Evolutionary conservation across 495 filamentous ascomycete species (phyloP).

Genomic region (Schizothecium vesticola): DNA sequence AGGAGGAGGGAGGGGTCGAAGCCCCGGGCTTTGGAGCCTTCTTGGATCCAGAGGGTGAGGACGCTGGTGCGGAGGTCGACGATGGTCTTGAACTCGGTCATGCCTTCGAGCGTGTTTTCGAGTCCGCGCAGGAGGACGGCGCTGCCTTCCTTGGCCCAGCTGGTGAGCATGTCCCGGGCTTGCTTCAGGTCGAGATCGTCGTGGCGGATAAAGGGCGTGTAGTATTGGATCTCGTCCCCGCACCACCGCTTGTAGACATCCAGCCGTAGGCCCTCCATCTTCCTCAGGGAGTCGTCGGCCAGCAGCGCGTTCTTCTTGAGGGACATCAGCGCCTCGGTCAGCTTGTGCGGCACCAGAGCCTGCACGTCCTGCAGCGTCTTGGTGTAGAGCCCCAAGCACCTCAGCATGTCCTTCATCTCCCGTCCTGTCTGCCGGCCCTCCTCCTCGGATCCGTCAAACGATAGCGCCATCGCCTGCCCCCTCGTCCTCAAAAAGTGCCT

Average conservation of each 20-base stretch:
- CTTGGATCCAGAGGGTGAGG: slow-evolving; percentile 66
- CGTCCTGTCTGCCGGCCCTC: slow-evolving; percentile 16
- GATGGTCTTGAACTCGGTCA: slow-evolving; percentile 59
- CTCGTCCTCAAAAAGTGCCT: slow-evolving; percentile 76
- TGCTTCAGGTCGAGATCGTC: slow-evolving; percentile 67
- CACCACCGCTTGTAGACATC: slow-evolving; percentile 80
- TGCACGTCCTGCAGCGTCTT: slow-evolving; percentile 74
- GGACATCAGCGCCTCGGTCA: slow-evolving; percentile 63
- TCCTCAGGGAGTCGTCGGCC: slow-evolving; percentile 58
- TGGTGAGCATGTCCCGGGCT: slow-evolving; percentile 57
- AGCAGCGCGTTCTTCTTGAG: slow-evolving; percentile 68
- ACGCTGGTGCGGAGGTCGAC: slow-evolving; percentile 63
- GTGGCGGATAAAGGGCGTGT: slow-evolving; percentile 84
- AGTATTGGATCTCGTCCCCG: slow-evolving; percentile 74
- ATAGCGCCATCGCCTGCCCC: slow-evolving; percentile 55
- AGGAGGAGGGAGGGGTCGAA: slow-evolving; percentile 58
- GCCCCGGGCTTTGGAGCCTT: slow-evolving; percentile 46
- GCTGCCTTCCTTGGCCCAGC: slow-evolving; percentile 72
- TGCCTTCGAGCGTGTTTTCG: slow-evolving; percentile 47
- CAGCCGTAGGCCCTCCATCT: slow-evolving; percentile 66
- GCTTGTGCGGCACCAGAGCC: slow-evolving; percentile 61
- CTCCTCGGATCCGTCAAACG: slow-evolving; percentile 43
- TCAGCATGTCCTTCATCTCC: slow-evolving; percentile 46
- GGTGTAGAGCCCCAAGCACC: slow-evolving; percentile 65
- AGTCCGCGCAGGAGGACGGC: slow-evolving; percentile 56